These are phyloP conservation scores for Mycena maculata DNA, from an alignment of 768 basidiomycete genomes.

Conservation along the genomic window DNA sequence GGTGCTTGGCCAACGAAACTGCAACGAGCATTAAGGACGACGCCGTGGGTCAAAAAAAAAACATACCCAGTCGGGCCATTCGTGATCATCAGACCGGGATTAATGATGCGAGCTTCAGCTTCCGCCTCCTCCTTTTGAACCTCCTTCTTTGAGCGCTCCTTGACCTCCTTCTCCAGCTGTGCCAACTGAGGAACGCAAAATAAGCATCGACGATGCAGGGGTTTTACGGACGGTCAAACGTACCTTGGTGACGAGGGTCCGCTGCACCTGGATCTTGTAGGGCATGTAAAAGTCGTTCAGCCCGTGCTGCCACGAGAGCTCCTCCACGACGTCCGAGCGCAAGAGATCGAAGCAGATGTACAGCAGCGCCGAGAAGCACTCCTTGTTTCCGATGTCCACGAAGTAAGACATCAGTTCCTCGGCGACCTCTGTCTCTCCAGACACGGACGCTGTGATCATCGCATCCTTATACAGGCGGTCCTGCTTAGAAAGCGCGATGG, in stretches of 20 bases:
- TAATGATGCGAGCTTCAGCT: slow-evolving; percentile 88
- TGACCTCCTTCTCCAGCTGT: slow-evolving; percentile 88
- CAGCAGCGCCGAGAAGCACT: slow-evolving; percentile 92
- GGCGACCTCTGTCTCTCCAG: slow-evolving; percentile 86
- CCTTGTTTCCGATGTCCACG: slow-evolving; percentile 98
- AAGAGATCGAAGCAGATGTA: slow-evolving; percentile 97
- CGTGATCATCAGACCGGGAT: slow-evolving; percentile 82
- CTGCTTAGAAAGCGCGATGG: slow-evolving; percentile 93
- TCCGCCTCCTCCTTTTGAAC: slow-evolving; percentile 91
- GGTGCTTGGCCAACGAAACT: slow-evolving; percentile 71
- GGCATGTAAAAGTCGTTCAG: slow-evolving; percentile 99
- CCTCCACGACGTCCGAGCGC: slow-evolving; percentile 91
- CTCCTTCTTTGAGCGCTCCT: slow-evolving; percentile 88
- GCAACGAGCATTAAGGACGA: slow-evolving; percentile 29
- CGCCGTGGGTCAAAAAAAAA: slow-evolving; percentile 40
- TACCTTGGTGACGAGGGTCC: slow-evolving; percentile 82
- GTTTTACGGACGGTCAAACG: slow-evolving; percentile 19
- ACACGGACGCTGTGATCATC: slow-evolving; percentile 91
- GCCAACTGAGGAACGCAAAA: slow-evolving; percentile 63
- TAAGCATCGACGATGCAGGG: slow-evolving; percentile 17
- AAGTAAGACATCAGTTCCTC: slow-evolving; percentile 97
- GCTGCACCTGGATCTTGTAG: slow-evolving; percentile 89
- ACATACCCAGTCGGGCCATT: slow-evolving; percentile 68
- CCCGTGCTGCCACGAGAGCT: slow-evolving; percentile 95
- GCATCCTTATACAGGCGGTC: slow-evolving; percentile 98